phyloP scores from a whole-genome alignment of 2,329 filamentous ascomycete species.

The Dactylellina cionopaga region DNA sequence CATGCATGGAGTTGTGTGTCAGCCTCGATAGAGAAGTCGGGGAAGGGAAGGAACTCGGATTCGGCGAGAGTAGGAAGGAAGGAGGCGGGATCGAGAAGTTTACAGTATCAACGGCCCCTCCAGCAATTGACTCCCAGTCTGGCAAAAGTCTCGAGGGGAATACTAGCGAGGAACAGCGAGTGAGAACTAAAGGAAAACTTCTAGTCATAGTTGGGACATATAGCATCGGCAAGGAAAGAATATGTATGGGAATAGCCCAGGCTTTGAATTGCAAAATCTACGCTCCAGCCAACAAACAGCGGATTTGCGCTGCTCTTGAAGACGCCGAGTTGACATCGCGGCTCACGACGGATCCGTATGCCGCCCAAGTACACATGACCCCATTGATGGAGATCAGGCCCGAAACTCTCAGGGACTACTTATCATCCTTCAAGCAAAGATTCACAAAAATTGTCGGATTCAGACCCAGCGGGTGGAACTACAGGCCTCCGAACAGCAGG shows the following conservation, averaged over 20 bases:
- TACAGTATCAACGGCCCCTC: constrained; percentile 51
- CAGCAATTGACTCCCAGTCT: constrained; percentile 7
- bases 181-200: constrained; percentile 71
- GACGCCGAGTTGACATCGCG: constrained; percentile 81
- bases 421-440: constrained; percentile 79
- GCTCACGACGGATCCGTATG: constrained; percentile 80
- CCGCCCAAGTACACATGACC: constrained; percentile 98
- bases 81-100: constrained; percentile 70
- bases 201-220: constrained; percentile 96
- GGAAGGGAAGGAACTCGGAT: constrained; percentile 65
- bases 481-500: constrained; percentile 75
- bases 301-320: constrained; percentile 83
- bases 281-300: constrained; percentile 81
- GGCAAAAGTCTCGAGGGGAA: constrained; percentile 43
- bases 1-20: constrained; percentile 88
- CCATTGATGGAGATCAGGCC: constrained; percentile 91
- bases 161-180: constrained; percentile 60
- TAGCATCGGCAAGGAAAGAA: constrained; percentile 95
- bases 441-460: constrained; percentile 91
- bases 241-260: constrained; percentile 89
- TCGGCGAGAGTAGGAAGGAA: constrained; percentile 68
- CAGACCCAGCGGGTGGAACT: constrained; percentile 93
- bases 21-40: constrained; percentile 73
- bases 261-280: constrained; percentile 90
- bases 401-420: constrained; percentile 89